Evolutionary conservation across 2,329 filamentous ascomycete genomes (phyloP), one percentile per base, ranked within the genome.

Genomic region (Diaporthe aspalathi): DNA sequence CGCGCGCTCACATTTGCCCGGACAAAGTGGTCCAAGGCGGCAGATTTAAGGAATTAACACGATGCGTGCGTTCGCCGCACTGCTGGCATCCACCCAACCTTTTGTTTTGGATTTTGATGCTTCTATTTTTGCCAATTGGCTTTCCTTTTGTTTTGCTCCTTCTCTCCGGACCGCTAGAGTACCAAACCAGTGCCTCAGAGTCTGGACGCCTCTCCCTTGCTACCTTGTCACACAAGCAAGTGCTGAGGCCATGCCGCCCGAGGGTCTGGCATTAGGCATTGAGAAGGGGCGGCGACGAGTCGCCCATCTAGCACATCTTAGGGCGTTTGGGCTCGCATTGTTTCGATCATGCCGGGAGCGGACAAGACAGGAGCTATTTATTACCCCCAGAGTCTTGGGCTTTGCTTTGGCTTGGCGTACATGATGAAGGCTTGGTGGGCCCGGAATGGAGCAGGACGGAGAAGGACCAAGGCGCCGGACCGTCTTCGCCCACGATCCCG

Each of bases 61-160:
- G 70, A 72, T 72, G 70, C 70, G 70, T 72, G 70, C 70, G 70
- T 72, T 72, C 70, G 70, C 70, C 70, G 70, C 70, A 72, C 70
- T 72, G 70, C 70, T 60, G 68, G 66, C 70, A 72, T 43, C 22
- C 70, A 72, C 35, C 22, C 11, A 29, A 29, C 12, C 16, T 49
- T 71, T 71, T 67, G 12, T 57, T 62, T 62, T 67, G 24, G 7
- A 29, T n/a, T 54, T 32, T 57, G 8, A 4, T 9, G 22, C 3
- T 24, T 45, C n/a, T 45, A 52, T 57, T 71, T 53, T 60, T 60
- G 43, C 3, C 20, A 2, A 4, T n/a, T n/a, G 24, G 3, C 22
- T 27, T 60, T 60, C 8, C 5, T 43, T 57, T 57, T 27, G n/a
- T n/a, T n/a, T n/a, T n/a, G n/a, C n/a, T 27, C n/a, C 5, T 5